These are phyloP conservation scores for Jackrogersella minutella DNA, from an alignment of 495 filamentous ascomycete genomes.

Conservation along the genomic window DNA sequence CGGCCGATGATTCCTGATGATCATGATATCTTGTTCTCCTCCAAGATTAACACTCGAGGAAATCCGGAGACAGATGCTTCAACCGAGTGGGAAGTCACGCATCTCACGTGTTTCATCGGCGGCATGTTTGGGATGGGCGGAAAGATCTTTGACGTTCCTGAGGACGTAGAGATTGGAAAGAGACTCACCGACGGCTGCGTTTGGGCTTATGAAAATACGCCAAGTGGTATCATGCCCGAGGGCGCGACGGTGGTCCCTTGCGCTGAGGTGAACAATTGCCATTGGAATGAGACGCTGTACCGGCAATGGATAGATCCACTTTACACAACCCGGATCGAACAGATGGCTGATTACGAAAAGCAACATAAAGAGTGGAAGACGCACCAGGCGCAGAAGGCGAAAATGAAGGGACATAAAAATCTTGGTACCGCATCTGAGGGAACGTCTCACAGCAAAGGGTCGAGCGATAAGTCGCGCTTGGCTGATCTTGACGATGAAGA, in stretches of 20 bases:
- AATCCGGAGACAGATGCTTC: conserved; percentile 49
- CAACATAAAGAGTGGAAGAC: conserved; percentile 47
- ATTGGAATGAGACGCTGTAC: conserved; percentile 78
- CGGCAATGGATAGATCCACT: conserved; percentile 63
- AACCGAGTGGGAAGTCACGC: conserved; percentile 69
- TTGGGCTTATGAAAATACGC: conserved; percentile 86
- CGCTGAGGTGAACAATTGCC: conserved; percentile 67
- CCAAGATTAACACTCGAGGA: conserved; percentile 53
- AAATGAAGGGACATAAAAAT: conserved; percentile 32
- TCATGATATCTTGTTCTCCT: conserved; percentile 78
- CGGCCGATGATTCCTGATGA: conserved; percentile 81
- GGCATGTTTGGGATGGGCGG: conserved; percentile 94
- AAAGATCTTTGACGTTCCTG: conserved; percentile 80
- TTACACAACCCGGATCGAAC: conserved; percentile 44
- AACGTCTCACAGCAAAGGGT: conserved; percentile 4
- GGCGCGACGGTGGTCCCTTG: conserved; percentile 71
- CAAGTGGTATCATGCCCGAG: conserved; percentile 93
- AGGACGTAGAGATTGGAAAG: conserved; percentile 81
- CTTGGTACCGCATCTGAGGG: conserved; percentile 16
- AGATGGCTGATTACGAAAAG: conserved; percentile 52
- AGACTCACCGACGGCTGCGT: conserved; percentile 92
- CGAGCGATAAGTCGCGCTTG: neutral
- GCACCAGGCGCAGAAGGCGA: conserved; percentile 33
- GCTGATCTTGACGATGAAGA: neutral
- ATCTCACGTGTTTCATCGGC: conserved; percentile 89